Percentiles rank a stretch among this genome's conserved stretches.
These are phyloP conservation scores for Pistacia integerrima DNA, from an alignment of 345 rosid species.

Conservation along the genomic window DNA sequence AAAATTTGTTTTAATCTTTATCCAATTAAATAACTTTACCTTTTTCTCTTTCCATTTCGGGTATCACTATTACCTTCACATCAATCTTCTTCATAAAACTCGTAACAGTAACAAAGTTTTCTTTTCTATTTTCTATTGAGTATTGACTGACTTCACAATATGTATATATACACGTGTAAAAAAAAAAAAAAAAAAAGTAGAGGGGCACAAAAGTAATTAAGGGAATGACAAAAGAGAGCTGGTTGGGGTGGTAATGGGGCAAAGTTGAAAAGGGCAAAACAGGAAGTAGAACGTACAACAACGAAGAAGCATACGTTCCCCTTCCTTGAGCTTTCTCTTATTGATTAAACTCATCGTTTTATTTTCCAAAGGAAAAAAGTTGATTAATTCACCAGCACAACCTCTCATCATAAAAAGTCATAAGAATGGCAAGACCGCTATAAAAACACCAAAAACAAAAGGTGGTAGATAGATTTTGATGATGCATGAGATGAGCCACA, in stretches of 20 bases:
- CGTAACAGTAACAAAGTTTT: too few relatives aligned
- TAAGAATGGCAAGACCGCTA: slow-evolving; percentile 8
- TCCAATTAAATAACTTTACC: too few relatives aligned
- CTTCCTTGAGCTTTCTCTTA: not conserved
- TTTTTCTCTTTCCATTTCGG: too few relatives aligned
- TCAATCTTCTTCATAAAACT: too few relatives aligned
- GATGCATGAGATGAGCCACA: slow-evolving; percentile 13
- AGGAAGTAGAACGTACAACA: slow-evolving; percentile 23
- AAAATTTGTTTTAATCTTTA: too few relatives aligned
- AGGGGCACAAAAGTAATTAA: slow-evolving; percentile 29
- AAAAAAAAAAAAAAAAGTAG: not conserved
- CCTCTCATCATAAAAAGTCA: slow-evolving; percentile 6
- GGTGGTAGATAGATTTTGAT: slow-evolving; percentile 87
- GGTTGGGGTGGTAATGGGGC: not conserved
- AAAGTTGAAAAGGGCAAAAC: slow-evolving; percentile 32
- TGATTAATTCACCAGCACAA: not conserved
- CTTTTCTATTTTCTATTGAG: too few relatives aligned
- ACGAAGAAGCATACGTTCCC: slow-evolving; percentile 21
- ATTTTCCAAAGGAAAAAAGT: too few relatives aligned
- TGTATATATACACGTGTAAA: too few relatives aligned
- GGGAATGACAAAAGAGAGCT: not conserved
- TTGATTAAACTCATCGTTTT: too few relatives aligned
- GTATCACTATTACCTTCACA: too few relatives aligned
- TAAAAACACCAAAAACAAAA: slow-evolving; percentile 32
- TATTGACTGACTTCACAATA: too few relatives aligned